These are phyloP conservation scores for Basipetospora sp. DNA, from an alignment of 2,329 filamentous ascomycete species.

Conservation along the genomic window DNA sequence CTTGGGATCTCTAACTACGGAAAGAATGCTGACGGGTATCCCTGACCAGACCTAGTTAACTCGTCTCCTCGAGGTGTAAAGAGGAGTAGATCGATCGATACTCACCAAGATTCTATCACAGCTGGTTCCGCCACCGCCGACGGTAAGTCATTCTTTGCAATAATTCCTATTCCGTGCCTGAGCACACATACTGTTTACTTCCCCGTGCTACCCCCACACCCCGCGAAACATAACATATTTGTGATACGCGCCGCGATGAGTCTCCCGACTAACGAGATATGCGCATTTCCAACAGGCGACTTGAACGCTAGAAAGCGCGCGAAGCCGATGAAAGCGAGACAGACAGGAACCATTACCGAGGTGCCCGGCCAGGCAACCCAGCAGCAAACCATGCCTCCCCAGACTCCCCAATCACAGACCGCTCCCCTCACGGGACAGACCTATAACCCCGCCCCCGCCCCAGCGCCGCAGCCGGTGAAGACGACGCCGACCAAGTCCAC, in stretches of 20 bases:
- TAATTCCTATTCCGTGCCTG: too few relatives aligned
- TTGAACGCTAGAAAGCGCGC: conserved; percentile 42
- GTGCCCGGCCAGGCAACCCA: conserved; percentile 37
- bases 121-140: conserved; percentile 44
- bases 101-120: conserved; percentile 4
- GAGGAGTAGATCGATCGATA: conserved; percentile 61
- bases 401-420: conserved; percentile 39
- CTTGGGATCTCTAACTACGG: too few relatives aligned
- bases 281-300: conserved; percentile 25
- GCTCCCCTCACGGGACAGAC: conserved; percentile 29
- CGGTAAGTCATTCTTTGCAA: conserved; percentile 64
- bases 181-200: too few relatives aligned
- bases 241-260: background rate
- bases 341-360: conserved; percentile 37
- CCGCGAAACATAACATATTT: conserved; percentile 2
- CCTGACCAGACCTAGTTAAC: conserved; percentile 30
- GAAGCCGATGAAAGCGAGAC: conserved; percentile 47
- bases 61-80: conserved; percentile 56
- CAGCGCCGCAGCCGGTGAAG: conserved; percentile 51
- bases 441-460: conserved; percentile 21
- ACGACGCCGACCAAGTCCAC: conserved; percentile 68
- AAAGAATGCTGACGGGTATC: conserved; percentile 2
- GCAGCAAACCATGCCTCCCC: conserved; percentile 30
- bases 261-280: conserved; percentile 13
- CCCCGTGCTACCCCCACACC: background rate